Conservation (phyloP, 768 basidiomycete genomes). For the Cystobasidium tubakii region DNA sequence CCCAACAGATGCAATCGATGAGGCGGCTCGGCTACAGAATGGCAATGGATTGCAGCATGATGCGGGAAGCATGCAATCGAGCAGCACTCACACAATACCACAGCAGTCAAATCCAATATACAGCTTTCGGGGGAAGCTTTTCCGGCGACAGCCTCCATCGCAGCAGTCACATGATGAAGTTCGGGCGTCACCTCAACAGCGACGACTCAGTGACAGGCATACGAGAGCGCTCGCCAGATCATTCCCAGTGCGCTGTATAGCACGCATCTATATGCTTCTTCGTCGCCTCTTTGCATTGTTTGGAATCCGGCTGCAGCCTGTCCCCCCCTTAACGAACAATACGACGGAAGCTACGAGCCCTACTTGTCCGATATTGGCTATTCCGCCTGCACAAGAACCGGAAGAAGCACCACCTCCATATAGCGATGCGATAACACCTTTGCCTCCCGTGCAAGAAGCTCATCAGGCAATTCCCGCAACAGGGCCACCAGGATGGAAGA, state of each 20-base stretch:
- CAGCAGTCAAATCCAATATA: not conserved
- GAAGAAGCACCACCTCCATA: slow-evolving; percentile 33
- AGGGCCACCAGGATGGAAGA: not conserved
- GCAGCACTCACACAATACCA: not conserved
- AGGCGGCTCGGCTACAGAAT: not conserved
- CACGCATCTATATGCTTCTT: slow-evolving; percentile 14
- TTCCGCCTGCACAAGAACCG: not conserved
- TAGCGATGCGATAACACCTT: not conserved
- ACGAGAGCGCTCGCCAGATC: not conserved
- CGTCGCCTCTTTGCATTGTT: slow-evolving; percentile 13
- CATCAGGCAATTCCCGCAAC: not conserved
- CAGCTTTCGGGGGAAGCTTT: not conserved
- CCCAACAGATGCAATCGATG: slow-evolving; percentile 7
- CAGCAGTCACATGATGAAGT: slow-evolving; percentile 18
- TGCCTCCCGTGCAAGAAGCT: not conserved
- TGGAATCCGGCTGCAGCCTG: not conserved
- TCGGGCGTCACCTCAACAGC: not conserved
- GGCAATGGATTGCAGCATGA: not conserved
- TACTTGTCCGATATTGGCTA: not conserved
- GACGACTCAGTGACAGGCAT: not conserved
- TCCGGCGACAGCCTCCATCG: not conserved
- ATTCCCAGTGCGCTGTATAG: slow-evolving; percentile 2
- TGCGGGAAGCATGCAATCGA: not conserved
- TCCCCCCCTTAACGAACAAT: not conserved
- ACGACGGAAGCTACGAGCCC: not conserved